Conservation (phyloP, 306 rosid species). For the Cicer bijugum region DNA sequence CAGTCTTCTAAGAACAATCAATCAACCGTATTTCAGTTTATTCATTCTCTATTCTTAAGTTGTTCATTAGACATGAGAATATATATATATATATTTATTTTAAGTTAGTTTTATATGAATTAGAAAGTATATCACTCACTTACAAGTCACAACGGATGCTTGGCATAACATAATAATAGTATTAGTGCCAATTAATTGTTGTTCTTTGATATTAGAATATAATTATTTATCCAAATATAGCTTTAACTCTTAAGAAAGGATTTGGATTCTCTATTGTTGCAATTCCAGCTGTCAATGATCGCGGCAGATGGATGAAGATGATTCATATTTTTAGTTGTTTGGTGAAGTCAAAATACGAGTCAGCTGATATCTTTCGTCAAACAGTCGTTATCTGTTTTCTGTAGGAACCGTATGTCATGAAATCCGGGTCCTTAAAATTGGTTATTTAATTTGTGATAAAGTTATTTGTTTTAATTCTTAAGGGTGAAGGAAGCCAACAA, state of each 20-base stretch:
- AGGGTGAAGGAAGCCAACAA: conserved; percentile 46
- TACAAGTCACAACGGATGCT: background rate
- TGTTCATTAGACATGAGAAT: background rate
- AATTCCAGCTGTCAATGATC: background rate
- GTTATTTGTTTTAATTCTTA: conserved; percentile 31
- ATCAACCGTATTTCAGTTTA: background rate
- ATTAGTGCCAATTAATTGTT: conserved; percentile 33
- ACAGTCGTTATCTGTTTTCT: no score
- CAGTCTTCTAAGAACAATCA: background rate
- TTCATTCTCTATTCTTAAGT: background rate
- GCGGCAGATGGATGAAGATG: background rate
- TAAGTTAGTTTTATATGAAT: conserved; percentile 49
- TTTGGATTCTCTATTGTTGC: background rate
- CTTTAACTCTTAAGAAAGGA: no score
- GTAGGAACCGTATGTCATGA: background rate
- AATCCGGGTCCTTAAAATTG: background rate
- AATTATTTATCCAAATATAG: no score
- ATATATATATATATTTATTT: background rate
- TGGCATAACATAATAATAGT: no score
- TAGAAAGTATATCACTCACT: no score
- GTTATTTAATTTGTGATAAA: background rate
- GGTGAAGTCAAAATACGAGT: background rate
- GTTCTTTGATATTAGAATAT: no score
- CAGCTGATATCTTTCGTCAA: background rate
- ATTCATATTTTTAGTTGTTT: background rate